Evolutionary conservation across 768 basidiomycete genomes (phyloP), one percentile per base, ranked within the genome.

Genomic region (Suillus americanus): DNA sequence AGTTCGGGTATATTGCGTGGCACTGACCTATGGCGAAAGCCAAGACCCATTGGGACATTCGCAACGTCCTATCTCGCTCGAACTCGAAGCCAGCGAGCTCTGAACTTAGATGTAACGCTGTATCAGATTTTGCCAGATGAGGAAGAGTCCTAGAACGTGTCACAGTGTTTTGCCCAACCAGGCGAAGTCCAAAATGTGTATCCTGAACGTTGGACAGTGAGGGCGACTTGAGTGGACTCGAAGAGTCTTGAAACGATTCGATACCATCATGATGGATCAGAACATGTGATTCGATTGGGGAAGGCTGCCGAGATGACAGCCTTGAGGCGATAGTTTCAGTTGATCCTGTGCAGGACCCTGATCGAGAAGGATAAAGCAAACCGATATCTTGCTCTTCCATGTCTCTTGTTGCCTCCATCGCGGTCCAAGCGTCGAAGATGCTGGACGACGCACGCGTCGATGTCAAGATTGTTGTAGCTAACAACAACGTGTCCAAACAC

Each of bases 41-140:
- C 62, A 90, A 73, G 2, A 88, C 84, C 92, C 92, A 94, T 62
- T 86, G 75, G 30, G 83, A 80, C 73, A 94, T 80, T 61, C 78
- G 84, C 35, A 69, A 70, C 16, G 86, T 65, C 23, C 82, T 83
- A 35, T 80, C 81, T 3, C 74, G 69, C 23, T 86, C 79, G 45
- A 91, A 80, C 6, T 79, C 73, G 14, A 89, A 77, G 10, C 79
- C 77, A 54, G 79, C 72, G 5, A 80, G 64, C 56, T 82, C 81
- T 40, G 76, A 72, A 62, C 68, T 73, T 45, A 72, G 71, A 28
- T 72, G 69, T 60, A 68, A 77, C 23, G 69, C 73, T 60, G 74
- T 74, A 25, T 72, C 60, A 12, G 78, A 79, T 41, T 18, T 59
- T 6, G 72, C 74, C 25, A 81, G 71, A 28, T 78, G 71, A 4